Conservation (phyloP, 2,329 filamentous ascomycete genomes). For the Colletotrichum orchidophilum region DNA sequence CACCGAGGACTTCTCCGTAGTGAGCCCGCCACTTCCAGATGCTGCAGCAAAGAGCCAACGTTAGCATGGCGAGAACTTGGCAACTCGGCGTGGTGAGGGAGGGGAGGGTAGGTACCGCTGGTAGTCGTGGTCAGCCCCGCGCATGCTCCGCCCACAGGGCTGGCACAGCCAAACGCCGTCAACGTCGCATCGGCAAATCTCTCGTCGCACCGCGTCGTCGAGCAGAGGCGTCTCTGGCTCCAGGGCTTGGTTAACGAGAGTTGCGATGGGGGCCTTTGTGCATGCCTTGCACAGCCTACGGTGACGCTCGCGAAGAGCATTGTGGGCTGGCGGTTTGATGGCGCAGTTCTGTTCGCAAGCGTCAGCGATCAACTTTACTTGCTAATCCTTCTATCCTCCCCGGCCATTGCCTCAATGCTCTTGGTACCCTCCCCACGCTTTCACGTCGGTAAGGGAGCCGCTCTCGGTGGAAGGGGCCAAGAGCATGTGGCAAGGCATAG, state of each 20-base stretch:
- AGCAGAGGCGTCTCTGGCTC: constrained; percentile 57
- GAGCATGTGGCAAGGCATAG: constrained; percentile 22
- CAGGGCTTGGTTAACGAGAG: constrained; percentile 57
- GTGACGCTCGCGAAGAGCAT: constrained; percentile 76
- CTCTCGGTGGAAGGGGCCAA: background rate
- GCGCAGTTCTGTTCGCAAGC: constrained; percentile 77
- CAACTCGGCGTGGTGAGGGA: background rate
- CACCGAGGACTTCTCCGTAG: constrained; percentile 82
- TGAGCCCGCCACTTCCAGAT: constrained; percentile 92
- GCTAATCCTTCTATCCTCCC: constrained; percentile 6
- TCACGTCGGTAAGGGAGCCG: background rate
- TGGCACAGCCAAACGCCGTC: constrained; percentile 84
- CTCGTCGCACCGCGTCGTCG: constrained; percentile 65
- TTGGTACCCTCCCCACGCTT: constrained; percentile 5
- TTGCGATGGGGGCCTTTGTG: constrained; percentile 73
- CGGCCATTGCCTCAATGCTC: constrained; percentile 12
- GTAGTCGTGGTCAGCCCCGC: constrained; percentile 67
- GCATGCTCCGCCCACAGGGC: constrained; percentile 79
- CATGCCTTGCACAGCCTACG: constrained; percentile 84
- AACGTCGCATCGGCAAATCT: constrained; percentile 61
- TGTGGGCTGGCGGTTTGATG: constrained; percentile 79
- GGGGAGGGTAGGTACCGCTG: constrained; percentile 54
- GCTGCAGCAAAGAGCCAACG: constrained; percentile 42
- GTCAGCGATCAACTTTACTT: constrained; percentile 27
- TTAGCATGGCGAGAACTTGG: constrained; percentile 12